Evolutionary conservation across 352 stramenopile genomes (phyloP).

Genomic region (Globisporangium spinosum): DNA sequence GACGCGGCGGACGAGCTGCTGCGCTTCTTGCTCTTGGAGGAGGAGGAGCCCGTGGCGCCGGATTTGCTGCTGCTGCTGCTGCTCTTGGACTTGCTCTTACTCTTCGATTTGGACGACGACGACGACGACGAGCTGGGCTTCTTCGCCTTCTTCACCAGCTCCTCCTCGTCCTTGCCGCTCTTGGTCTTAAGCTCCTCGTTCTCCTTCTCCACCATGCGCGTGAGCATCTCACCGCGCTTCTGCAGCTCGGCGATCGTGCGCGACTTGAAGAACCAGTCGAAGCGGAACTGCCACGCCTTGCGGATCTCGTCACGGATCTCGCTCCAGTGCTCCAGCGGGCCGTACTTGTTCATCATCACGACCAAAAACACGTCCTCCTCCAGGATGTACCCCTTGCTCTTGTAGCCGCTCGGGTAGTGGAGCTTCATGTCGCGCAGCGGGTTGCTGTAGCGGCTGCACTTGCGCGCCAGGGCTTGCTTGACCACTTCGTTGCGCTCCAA

Average conservation of each 20-base stretch:
- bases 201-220: constrained; percentile 93
- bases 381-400: constrained; percentile 94
- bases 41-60: constrained; percentile 11
- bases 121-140: constrained; percentile 59
- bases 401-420: constrained; percentile 86
- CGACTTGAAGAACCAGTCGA: constrained; percentile 99
- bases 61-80: constrained; percentile 40
- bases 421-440: constrained; percentile 88
- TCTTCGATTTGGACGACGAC: constrained; percentile 57
- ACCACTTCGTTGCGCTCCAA: constrained; percentile 95
- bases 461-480: constrained; percentile 94
- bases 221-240: constrained; percentile 94
- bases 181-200: constrained; percentile 87
- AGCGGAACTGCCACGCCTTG: constrained; percentile 97
- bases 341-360: constrained; percentile 98
- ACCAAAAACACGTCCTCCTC: constrained; percentile 98
- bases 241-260: constrained; percentile 96
- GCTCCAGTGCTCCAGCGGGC: constrained; percentile 94
- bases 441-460: constrained; percentile 93
- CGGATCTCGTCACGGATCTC: constrained; percentile 97
- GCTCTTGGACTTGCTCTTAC: constrained; percentile 51
- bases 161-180: constrained; percentile 65
- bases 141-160: constrained; percentile 76
- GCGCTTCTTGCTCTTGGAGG: constrained; percentile 58
- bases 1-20: constrained; percentile 41